Base-by-base conservation (phyloP, 1,139 yeast genomes). In the Yamadazyma oceani region DNA sequence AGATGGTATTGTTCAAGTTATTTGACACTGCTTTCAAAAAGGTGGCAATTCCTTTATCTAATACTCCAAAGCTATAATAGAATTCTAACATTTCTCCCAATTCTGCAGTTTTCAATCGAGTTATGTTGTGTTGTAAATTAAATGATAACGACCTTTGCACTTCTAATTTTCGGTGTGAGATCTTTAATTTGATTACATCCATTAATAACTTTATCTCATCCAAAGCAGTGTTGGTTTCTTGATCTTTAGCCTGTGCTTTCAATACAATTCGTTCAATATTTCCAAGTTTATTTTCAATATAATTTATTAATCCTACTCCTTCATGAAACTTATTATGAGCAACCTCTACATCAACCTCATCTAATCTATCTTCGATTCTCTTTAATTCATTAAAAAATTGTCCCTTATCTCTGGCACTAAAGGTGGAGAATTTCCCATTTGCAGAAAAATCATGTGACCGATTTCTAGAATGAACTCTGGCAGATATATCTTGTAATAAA, bases 301-400 rank as follows among this genome's bases (percentile, higher is more conserved):
- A 71, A 14, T 65, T 60, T 34, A 80, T 66, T 27, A 72, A 57
- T 3, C 75, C 78, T 2, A 80, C 82, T 0, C 85, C 80, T 35
- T 69, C 77, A 17, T 63, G 60, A 50, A 73, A 81, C 42, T 72
- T 71, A 42, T 80, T 75, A 50, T 81, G 85, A 5, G 87, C 82
- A 23, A 83, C 72, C 41, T 72, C 70, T 19, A 81, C 77, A 53
- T 84, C 92, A 23, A 82, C 70, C 43, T 82, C 87, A 44, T 82
- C 85, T 22, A 84, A 66, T 35, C 72, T 64, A 38, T 81, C 85
- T 46, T 82, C 87, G 29, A 81, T 67, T 33, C 71, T 67, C 37
- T 78, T 75, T 39, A 80, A 65, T 17, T 68, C 75, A 31, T 55
- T 53, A 46, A 71, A 69, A 38, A 63, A 57, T 41, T 66, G 60